Evolutionary conservation across 495 filamentous ascomycete species (phyloP), one percentile per base, ranked within the genome.

Genomic region (Xylaria castorea): DNA sequence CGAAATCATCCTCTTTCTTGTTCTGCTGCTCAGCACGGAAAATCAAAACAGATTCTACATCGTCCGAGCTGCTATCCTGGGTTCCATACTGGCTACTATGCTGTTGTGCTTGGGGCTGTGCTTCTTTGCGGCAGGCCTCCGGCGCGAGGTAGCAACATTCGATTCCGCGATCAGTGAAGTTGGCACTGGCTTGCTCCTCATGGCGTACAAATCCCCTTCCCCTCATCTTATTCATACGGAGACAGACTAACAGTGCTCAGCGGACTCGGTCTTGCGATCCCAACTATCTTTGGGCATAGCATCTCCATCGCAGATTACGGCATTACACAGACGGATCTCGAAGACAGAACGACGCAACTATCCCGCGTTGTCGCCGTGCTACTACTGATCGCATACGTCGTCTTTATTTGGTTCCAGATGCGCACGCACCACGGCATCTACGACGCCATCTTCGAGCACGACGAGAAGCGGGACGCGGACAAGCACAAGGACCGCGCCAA

Each of bases 341-440:
- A 79, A 1, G 60, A 71, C 25, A 86, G 87, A 48, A 85, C 89
- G 6, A 80, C 92, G 32, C 85, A 84, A 14, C 92, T 97, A 75
- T 95, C 92, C 68, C 91, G 92, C 71, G 90, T 91, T 55, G 91
- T 91, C 1, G 86, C 95, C 0, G 83, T 97, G 40, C 88, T 97
- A 51, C 88, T 98, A 4, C 84, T 98, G 16, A 79, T 93, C 40
- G 91, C 94, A 22, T 98, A 93, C 78, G 72, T 89, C 22, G 91
- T 92, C 74, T 97, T 91, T 77, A 78, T 95, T 55, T 91, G 86
- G 74, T 98, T 95, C 84, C 94, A 97, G 76, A 86, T 92, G 73
- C 91, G 88, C 61, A 93, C 93, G 9, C 94, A 97, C 80, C 91
- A 97, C 78, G 87, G 89, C 50, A 89, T 97, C 61, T 97, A 93